Evolutionary conservation across 176 grass and related monocot genomes (phyloP), one percentile per base, ranked within the genome.

Genomic region (Pontederia crassipes): DNA sequence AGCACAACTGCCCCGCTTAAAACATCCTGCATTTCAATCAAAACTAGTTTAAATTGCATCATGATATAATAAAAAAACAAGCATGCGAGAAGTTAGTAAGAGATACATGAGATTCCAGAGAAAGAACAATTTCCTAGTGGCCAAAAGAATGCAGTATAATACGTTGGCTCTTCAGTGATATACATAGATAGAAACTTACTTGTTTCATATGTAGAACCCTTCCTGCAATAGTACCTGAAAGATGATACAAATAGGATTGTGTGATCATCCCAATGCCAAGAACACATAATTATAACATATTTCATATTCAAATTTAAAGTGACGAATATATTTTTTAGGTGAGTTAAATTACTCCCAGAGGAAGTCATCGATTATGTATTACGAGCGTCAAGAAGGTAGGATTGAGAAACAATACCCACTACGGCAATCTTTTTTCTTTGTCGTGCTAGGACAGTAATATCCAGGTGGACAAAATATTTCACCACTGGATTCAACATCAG

Each of bases 401-500:
- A 89, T 84, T 27, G 50, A 55, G 59, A 74, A 74, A 74, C 71
- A 74, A 74, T 95, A 95, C 85, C 90, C 90, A 89, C 85, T 89
- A 81, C 90, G 78, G 69, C 90, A 95, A 86, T 80, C 69, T 32
- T 89, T 62, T 74, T 86, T 95, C 64, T 78, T 57, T 73, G 79
- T 83, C 45, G 77, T 83, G 78, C 85, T 95, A 52, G 90, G 85
- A 72, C 90, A 95, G 74, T 89, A 89, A 73, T 83, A 95, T 52
- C 90, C 90, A 15, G 85, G 58, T 12, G 85, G 90, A 29, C 90
- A 95, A 64, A 95, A 95, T 10, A 95, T 64, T 54, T 89, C 82
- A n/a, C 78, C 80, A 0, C 70, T 89, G 24, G 69, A 81, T 49
- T 59, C 63, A 10, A 95, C 82, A 56, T 95, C 90, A 28, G 85